Conservation (phyloP, 2,329 filamentous ascomycete species). For the Lasiodiplodia theobromae region DNA sequence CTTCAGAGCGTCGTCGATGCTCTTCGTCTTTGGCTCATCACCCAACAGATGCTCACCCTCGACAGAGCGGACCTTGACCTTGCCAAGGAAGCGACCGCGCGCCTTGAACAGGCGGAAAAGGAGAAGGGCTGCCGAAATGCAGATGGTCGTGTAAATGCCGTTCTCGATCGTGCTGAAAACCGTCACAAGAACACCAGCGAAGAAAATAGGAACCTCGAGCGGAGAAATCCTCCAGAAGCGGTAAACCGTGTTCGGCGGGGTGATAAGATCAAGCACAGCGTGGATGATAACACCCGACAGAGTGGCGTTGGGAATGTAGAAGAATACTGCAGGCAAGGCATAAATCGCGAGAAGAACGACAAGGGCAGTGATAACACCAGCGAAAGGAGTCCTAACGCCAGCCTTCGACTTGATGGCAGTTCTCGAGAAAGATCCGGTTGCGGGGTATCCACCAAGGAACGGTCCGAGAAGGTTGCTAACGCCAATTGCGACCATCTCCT, state of each 20-base stretch:
- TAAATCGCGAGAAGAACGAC: slow-evolving; percentile 92
- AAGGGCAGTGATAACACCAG: slow-evolving; percentile 84
- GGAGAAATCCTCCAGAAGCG: slow-evolving; percentile 96
- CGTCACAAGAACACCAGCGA: slow-evolving; percentile 88
- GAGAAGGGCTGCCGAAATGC: slow-evolving; percentile 76
- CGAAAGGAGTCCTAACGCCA: slow-evolving; percentile 88
- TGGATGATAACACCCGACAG: slow-evolving; percentile 93
- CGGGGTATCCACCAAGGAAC: slow-evolving; percentile 88
- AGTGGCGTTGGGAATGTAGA: slow-evolving; percentile 84
- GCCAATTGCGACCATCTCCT: slow-evolving; percentile 94
- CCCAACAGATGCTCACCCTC: slow-evolving; percentile 77
- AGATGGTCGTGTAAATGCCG: slow-evolving; percentile 88
- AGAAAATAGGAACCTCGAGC: slow-evolving; percentile 89
- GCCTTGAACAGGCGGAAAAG: slow-evolving; percentile 85
- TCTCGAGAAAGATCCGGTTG: slow-evolving; percentile 93
- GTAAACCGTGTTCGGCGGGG: slow-evolving; percentile 87
- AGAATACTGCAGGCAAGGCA: slow-evolving; percentile 86
- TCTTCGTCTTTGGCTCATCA: slow-evolving; percentile 56
- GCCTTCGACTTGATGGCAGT: slow-evolving; percentile 98
- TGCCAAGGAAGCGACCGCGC: slow-evolving; percentile 82
- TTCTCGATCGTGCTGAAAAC: slow-evolving; percentile 89
- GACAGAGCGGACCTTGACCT: slow-evolving; percentile 83
- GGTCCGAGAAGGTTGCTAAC: slow-evolving; percentile 88
- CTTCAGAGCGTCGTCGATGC: slow-evolving; percentile 45
- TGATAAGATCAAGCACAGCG: slow-evolving; percentile 91